Base-by-base conservation (phyloP, 140 eudicot genomes). In the Stevia rebaudiana region DNA sequence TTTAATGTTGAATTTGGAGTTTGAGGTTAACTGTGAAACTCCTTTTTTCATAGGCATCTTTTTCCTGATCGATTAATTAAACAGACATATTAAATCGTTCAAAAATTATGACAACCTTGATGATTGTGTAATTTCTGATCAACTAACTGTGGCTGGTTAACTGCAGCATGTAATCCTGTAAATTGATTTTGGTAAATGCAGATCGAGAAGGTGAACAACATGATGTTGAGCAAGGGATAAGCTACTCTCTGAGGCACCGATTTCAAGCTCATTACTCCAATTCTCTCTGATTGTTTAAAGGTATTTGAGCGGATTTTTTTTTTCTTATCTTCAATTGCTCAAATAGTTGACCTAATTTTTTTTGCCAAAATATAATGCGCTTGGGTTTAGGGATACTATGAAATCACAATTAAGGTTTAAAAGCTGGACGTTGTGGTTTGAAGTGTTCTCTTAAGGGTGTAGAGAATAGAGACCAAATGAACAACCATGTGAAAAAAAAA, bases 241-340 rank as follows among this genome's bases (percentile, higher is more conserved):
- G 63, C 67, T 80, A 3, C 70, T 80, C 0, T 19, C 66, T 0
- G 79, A 80, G 39, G 79, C 74, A 15, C 75, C 72, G 76, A 80
- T 52, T 59, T 37, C 16, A 74, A 87, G 89, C 88, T 88, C 55
- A 83, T 88, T 72, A 88, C 96, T 5, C 89, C 96, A 17, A 77
- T 83, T 15, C 83, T 88, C 24, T 85, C 96, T 5, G 94, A 88
- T 62, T 95, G 96, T 76, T 78, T 88, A 23, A 80, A 91, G 94
- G 96, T 84, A 85, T 6, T 47, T 47, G 11, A 19, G 17, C 12
- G 7, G 8, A 19, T 48, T 4, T 0, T 46, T 4, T 6, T 5
- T 3, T 46, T 1, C 11, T 46, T 46, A 15, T 1, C 17, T 15
- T 15, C 11, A 48, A 8, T 17, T 48, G 13, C 5, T 6, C 12